These are phyloP conservation scores for Cytospora leucostoma DNA, from an alignment of 2,329 filamentous ascomycete species.

Conservation along the genomic window DNA sequence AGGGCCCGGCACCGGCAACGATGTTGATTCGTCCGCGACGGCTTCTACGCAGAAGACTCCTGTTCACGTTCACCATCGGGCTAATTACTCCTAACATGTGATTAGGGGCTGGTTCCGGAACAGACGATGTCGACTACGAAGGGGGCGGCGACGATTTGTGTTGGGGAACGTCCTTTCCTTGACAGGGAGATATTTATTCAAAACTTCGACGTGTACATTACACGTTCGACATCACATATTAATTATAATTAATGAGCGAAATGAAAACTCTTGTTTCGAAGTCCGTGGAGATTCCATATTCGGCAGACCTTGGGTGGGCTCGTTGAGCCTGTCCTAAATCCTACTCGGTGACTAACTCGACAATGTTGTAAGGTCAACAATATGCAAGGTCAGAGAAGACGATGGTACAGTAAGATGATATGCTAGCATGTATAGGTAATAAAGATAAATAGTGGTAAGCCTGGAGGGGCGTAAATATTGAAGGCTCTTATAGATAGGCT, in stretches of 20 bases:
- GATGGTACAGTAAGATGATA: too few species aligned
- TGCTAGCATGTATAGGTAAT: too few species aligned
- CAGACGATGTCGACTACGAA: conserved; percentile 6
- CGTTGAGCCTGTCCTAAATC: too few species aligned
- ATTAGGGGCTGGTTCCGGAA: neutral
- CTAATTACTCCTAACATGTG: neutral
- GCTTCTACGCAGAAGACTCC: neutral
- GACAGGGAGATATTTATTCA: conserved; percentile 16
- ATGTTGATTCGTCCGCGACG: neutral
- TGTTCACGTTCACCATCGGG: neutral
- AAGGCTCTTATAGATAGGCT: too few species aligned
- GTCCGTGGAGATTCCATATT: neutral
- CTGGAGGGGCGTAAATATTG: too few species aligned
- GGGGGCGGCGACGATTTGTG: conserved; percentile 8
- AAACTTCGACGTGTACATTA: conserved; percentile 8
- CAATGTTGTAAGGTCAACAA: too few species aligned
- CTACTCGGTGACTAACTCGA: too few species aligned
- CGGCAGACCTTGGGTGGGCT: neutral
- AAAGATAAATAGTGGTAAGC: too few species aligned
- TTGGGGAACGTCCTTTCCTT: conserved; percentile 21
- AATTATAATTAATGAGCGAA: conserved; percentile 7
- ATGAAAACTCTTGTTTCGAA: neutral
- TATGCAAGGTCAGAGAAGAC: too few species aligned
- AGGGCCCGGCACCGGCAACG: neutral
- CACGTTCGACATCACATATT: neutral